phyloP scores from a whole-genome alignment of 1,284 basidiomycete species.

The Melampsora larici-populina region DNA sequence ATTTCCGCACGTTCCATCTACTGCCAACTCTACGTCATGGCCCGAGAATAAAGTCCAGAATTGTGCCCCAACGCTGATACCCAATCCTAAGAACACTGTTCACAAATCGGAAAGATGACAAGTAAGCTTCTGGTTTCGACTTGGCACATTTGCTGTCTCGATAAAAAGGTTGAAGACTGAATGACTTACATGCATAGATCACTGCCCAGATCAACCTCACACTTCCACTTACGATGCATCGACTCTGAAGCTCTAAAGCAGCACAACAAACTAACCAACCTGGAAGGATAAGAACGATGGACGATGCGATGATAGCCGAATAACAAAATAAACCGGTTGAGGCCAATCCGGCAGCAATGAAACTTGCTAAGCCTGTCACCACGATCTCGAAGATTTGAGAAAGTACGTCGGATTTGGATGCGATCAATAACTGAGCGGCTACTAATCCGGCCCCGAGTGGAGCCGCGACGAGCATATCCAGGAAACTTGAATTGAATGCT shows the following conservation, averaged over 20 bases:
- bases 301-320: conserved; percentile 74
- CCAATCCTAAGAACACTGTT: conserved; percentile 47
- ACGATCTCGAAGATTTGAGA: conserved; percentile 85
- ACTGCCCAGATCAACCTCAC: conserved; percentile 79
- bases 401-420: conserved; percentile 75
- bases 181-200: conserved; percentile 58
- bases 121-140: no score
- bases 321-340: conserved; percentile 75
- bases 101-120: no score
- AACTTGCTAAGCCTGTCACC: conserved; percentile 71
- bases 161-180: background rate
- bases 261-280: conserved; percentile 67
- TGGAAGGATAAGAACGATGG: conserved; percentile 82
- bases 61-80: conserved; percentile 51
- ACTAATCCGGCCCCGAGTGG: conserved; percentile 78
- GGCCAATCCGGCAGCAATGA: conserved; percentile 72
- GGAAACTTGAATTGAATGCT: conserved; percentile 70
- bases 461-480: conserved; percentile 71
- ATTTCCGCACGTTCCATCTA: conserved; percentile 22
- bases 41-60: conserved; percentile 29
- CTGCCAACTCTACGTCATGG: conserved; percentile 30
- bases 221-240: conserved; percentile 70
- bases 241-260: conserved; percentile 66
- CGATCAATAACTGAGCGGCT: conserved; percentile 66
- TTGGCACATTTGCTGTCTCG: background rate